These are phyloP conservation scores for Dendrobium chrysotoxum DNA, from an alignment of 106 monocot species.

Conservation along the genomic window DNA sequence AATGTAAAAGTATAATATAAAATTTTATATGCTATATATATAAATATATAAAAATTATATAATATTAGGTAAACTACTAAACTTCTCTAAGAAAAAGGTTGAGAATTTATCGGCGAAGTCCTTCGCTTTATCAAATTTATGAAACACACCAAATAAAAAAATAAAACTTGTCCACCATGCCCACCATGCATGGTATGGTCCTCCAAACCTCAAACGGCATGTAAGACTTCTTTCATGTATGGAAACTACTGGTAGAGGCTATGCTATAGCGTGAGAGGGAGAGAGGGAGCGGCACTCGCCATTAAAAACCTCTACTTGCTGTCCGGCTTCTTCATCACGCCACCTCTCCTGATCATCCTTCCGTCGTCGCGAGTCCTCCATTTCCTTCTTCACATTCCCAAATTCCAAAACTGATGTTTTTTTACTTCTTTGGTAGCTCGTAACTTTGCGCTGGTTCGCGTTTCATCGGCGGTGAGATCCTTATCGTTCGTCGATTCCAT, in stretches of 20 bases:
- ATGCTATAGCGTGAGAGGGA: neutral
- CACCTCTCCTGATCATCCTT: neutral
- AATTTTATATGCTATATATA: too few relatives aligned
- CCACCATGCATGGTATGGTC: too few relatives aligned
- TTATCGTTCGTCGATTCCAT: neutral
- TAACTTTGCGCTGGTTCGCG: neutral
- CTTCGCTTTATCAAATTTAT: too few relatives aligned
- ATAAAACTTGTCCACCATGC: too few relatives aligned
- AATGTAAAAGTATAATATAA: too few relatives aligned
- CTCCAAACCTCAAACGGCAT: too few relatives aligned
- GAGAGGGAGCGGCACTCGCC: neutral
- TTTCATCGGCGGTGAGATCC: conserved; percentile 8
- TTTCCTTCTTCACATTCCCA: neutral
- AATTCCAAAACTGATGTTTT: conserved; percentile 9
- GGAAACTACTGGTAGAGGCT: too few relatives aligned
- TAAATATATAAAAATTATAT: neutral
- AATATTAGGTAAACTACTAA: neutral
- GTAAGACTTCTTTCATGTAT: too few relatives aligned
- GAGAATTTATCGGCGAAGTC: too few relatives aligned
- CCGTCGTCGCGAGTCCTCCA: neutral
- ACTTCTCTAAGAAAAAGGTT: neutral
- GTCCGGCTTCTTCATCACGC: neutral
- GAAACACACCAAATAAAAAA: too few relatives aligned
- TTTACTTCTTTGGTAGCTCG: neutral
- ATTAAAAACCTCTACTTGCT: neutral